Percentiles rank a stretch among this genome's conserved stretches.
Conservation (phyloP, 2,329 filamentous ascomycete species). For the Trichoderma semiorbis region DNA sequence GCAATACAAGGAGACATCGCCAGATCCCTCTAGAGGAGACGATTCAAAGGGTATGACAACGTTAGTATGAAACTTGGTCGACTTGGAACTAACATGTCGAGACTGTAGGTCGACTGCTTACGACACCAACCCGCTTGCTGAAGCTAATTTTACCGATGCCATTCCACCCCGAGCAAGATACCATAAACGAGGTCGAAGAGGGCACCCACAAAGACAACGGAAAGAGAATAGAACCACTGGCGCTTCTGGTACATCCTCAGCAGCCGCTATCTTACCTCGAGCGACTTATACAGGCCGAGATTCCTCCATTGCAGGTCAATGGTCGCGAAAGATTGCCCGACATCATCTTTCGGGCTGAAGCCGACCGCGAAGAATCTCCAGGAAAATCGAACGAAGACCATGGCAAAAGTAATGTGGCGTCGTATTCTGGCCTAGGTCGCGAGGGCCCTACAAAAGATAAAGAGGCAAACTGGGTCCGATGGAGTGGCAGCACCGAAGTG, state of each 20-base stretch:
- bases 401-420: conserved; percentile 52
- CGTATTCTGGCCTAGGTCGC: conserved; percentile 67
- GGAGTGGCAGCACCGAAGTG: conserved; percentile 85
- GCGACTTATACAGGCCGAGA: conserved; percentile 81
- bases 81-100: neutral
- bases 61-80: accelerated
- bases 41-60: conserved; percentile 31
- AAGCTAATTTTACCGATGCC: conserved; percentile 75
- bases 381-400: conserved; percentile 30
- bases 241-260: conserved; percentile 81
- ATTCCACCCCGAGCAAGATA: conserved; percentile 38
- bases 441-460: conserved; percentile 47
- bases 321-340: conserved; percentile 67
- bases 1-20: conserved; percentile 32
- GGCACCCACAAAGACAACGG: conserved; percentile 31
- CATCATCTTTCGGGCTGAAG: conserved; percentile 77
- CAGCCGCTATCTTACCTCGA: conserved; percentile 90
- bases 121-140: conserved; percentile 74
- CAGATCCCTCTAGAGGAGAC: conserved; percentile 26
- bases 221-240: conserved; percentile 68
- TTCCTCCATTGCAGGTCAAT: conserved; percentile 65
- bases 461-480: conserved; percentile 67
- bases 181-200: conserved; percentile 41
- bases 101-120: conserved; percentile 65
- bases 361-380: conserved; percentile 54